Percentiles rank a stretch among this genome's conserved stretches.
These are phyloP conservation scores for Chytriomyces sp. DNA, from an alignment of 192 early-diverging fungal species.

Conservation along the genomic window DNA sequence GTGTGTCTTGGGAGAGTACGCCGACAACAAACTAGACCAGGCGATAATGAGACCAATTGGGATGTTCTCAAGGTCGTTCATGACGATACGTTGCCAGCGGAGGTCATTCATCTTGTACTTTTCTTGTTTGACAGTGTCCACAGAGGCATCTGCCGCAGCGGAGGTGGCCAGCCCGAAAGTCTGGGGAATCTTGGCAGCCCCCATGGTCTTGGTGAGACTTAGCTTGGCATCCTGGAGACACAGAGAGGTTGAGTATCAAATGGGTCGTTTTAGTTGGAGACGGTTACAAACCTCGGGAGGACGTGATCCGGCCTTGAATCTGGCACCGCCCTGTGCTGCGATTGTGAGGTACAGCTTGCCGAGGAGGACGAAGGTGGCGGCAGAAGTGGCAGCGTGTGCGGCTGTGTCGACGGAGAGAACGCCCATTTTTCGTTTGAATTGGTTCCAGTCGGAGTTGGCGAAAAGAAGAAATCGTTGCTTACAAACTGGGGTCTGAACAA, in stretches of 20 bases:
- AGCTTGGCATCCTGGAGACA: constrained; percentile 7
- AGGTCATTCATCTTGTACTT: constrained; percentile 22
- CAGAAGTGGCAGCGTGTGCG: constrained; percentile 20
- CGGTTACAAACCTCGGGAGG: constrained; percentile 34
- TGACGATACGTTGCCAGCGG: constrained; percentile 38
- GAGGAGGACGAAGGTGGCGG: constrained; percentile 22
- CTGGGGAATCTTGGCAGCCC: constrained; percentile 1
- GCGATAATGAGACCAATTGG: constrained; percentile 31
- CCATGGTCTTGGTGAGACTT: not conserved
- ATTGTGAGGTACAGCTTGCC: constrained; percentile 34
- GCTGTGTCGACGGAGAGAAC: not conserved
- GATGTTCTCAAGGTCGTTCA: constrained; percentile 41
- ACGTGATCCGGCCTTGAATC: constrained; percentile 34
- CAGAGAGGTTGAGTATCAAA: not conserved
- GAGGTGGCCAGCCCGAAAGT: constrained; percentile 18
- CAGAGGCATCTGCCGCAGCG: constrained; percentile 1
- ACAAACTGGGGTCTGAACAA: no score
- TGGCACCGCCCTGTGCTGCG: constrained; percentile 33
- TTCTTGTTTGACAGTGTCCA: not conserved
- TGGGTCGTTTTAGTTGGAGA: not conserved
- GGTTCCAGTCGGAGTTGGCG: no score
- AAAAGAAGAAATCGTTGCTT: no score
- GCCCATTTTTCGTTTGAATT: not conserved
- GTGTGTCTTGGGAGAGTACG: not conserved
- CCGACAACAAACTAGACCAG: constrained; percentile 2